These are phyloP conservation scores for Aspergillus awamori DNA, from an alignment of 2,329 filamentous ascomycete genomes.

Conservation along the genomic window DNA sequence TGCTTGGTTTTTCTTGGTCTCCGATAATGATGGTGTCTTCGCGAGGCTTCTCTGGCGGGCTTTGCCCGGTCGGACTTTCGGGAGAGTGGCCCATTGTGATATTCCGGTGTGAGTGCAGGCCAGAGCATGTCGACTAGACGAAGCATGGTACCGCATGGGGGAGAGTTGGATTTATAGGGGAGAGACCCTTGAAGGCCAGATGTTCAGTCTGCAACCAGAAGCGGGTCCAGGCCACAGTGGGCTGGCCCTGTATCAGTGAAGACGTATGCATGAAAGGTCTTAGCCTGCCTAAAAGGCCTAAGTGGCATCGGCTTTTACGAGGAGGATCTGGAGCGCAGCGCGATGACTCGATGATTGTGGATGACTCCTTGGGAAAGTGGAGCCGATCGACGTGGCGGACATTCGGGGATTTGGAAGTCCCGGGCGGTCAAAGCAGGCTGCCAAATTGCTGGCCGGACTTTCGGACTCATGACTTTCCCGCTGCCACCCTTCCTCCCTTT, in stretches of 20 bases:
- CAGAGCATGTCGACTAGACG: background rate
- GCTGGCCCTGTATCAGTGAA: background rate
- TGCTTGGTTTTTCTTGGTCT: background rate
- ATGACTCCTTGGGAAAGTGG: background rate
- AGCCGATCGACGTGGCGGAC: background rate
- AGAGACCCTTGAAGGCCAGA: background rate
- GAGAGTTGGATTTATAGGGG: background rate
- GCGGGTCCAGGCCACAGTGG: background rate
- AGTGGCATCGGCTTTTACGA: background rate
- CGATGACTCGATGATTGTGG: no score
- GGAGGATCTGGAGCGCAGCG: no score
- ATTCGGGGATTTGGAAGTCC: background rate
- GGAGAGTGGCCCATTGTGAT: background rate
- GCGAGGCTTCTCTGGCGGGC: background rate
- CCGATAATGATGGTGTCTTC: background rate
- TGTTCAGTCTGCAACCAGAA: background rate
- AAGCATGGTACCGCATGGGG: background rate
- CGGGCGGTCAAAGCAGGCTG: background rate
- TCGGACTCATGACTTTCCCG: slow-evolving; percentile 4
- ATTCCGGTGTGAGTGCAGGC: background rate
- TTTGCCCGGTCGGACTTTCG: background rate
- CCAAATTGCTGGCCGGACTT: slow-evolving; percentile 1
- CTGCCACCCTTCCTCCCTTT: no score
- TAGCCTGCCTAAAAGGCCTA: background rate
- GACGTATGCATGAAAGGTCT: background rate